Evolutionary conservation across 257 asterid species (phyloP).

Genomic region (Plantago major): DNA sequence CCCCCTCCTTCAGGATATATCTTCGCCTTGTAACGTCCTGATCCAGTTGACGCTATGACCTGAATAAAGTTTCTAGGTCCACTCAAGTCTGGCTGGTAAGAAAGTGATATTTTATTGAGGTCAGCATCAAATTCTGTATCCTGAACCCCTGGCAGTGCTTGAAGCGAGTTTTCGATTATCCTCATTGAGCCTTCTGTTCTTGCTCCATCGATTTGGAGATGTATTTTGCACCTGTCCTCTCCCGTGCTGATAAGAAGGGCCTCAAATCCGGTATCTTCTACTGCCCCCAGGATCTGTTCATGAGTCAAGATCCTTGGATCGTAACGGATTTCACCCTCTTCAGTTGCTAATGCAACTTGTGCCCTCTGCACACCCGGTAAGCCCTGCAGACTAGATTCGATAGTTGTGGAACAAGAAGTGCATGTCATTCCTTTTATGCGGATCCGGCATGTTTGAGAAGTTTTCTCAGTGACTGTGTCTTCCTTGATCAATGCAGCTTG

Average conservation of each 20-base stretch:
- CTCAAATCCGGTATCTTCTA: slow-evolving; percentile 47
- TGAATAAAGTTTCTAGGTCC: slow-evolving; percentile 54
- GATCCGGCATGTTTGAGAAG: slow-evolving; percentile 37
- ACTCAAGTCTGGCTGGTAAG: slow-evolving; percentile 44
- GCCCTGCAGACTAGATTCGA: slow-evolving; percentile 41
- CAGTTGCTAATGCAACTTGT: slow-evolving; percentile 36
- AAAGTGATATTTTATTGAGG: slow-evolving; percentile 29
- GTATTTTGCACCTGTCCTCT: slow-evolving; percentile 27
- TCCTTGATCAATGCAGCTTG: slow-evolving; percentile 36
- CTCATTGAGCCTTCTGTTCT: slow-evolving; percentile 27
- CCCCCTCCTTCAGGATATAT: slow-evolving; percentile 40
- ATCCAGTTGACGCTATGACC: slow-evolving; percentile 30
- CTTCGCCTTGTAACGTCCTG: slow-evolving; percentile 31
- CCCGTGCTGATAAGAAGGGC: slow-evolving; percentile 39
- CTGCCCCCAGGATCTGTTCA: slow-evolving; percentile 30
- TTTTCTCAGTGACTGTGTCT: slow-evolving; percentile 23
- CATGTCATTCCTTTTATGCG: slow-evolving; percentile 47
- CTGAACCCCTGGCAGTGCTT: slow-evolving; percentile 41
- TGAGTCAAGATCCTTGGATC: slow-evolving; percentile 34
- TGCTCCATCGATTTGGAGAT: slow-evolving; percentile 39
- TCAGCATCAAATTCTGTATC: slow-evolving; percentile 26
- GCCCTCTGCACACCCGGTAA: slow-evolving; percentile 47
- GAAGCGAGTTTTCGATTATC: slow-evolving; percentile 30
- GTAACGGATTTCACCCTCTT: slow-evolving; percentile 41
- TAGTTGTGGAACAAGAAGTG: slow-evolving; percentile 50